Evolutionary conservation across 305 asterid species (phyloP), one percentile per base, ranked within the genome.

Genomic region (Caryopteris hybrid): DNA sequence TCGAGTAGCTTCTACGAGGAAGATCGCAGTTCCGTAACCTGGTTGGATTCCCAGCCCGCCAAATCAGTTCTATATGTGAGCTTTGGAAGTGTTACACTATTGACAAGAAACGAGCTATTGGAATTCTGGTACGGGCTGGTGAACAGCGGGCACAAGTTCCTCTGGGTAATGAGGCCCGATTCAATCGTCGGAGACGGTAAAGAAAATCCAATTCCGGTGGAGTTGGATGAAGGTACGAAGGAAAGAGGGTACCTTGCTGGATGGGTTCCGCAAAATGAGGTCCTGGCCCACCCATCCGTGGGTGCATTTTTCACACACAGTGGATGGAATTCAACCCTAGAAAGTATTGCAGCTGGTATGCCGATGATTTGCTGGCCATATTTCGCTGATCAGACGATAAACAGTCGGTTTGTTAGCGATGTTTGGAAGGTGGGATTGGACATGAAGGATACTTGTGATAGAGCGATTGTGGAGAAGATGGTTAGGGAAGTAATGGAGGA

Each of bases 61-160:
- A 71, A 72, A 16, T 82, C 84, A 0, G 82, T 82, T 1, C 2
- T 82, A 5, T 82, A 79, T 12, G 84, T 79, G n/a, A 82, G 84
- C 79, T 73, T 82, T 25, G 82, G 84, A 6, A 82, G 84, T 22
- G 33, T 79, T 0, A 74, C 79, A 2, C 17, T 71, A 9, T 3
- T 82, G 66, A 67, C 78, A 1, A 68, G 61, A 16, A 42, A 74
- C 0, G 76, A 82, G 64, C 13, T 79, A 12, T 0, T 79, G 39
- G 87, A 82, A 62, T 66, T 82, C 8, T 82, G 82, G 87, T 63
- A 74, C 9, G 87, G 87, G 29, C 43, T 82, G 23, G 87, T 82
- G 61, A 79, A 82, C 6, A 82, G 84, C 22, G 82, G 80, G 10
- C 76, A 69, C 11, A 74, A 46, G 54, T 79, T 82, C 64, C 20